phyloP scores from a whole-genome alignment of 2,329 filamentous ascomycete species.

The Fusarium sp. region DNA sequence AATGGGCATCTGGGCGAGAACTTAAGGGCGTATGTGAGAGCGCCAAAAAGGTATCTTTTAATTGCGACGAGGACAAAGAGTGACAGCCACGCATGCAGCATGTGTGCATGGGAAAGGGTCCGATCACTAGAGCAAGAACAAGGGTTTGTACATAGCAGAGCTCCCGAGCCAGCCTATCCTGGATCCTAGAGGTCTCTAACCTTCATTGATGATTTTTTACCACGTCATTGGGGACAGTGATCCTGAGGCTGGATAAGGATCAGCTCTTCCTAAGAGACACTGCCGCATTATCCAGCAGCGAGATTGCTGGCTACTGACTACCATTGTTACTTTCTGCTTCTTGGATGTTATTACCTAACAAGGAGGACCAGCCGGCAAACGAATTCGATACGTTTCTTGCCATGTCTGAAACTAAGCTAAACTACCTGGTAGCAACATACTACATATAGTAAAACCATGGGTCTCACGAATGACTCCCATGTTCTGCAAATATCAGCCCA shows the following conservation, averaged over 20 bases:
- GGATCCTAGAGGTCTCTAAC: not conserved
- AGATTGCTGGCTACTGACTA: conserved; percentile 6
- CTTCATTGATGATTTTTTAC: conserved; percentile 18
- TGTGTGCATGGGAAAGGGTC: conserved; percentile 36
- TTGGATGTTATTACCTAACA: not conserved
- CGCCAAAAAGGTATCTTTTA: conserved; percentile 14
- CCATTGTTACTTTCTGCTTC: not conserved
- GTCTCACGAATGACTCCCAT: conserved; percentile 25
- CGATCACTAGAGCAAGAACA: conserved; percentile 24
- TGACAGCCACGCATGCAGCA: conserved; percentile 33
- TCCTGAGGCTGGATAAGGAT: conserved; percentile 21
- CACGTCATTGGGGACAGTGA: conserved; percentile 21
- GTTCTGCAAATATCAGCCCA: conserved; percentile 40
- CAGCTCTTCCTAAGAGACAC: conserved; percentile 11
- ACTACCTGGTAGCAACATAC: not conserved
- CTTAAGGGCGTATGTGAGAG: conserved; percentile 28
- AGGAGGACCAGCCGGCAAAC: not conserved
- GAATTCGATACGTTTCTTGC: not conserved
- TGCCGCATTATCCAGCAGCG: not conserved
- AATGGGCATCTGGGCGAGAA: conserved; percentile 23
- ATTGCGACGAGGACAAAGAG: conserved; percentile 28
- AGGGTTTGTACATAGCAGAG: conserved; percentile 31
- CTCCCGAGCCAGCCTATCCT: conserved; percentile 22
- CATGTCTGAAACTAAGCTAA: conserved; percentile 12
- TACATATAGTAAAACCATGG: not conserved